Evolutionary conservation across 2,329 filamentous ascomycete species (phyloP).

Genomic region (Dryadomyces quercus-mongolicae): DNA sequence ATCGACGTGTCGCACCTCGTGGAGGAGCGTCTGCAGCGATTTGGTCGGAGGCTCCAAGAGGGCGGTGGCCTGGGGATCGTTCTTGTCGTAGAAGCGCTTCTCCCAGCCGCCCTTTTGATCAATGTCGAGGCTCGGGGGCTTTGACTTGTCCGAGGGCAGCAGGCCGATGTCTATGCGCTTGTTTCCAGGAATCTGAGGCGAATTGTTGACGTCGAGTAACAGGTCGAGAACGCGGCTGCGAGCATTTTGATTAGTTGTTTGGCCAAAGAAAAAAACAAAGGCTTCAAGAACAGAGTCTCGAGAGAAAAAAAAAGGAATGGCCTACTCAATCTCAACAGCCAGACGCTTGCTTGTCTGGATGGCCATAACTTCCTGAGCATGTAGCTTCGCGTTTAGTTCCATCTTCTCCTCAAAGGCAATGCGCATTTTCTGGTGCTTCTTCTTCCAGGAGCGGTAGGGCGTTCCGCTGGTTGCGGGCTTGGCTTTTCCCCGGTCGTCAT

Average conservation of each 20-base stretch:
- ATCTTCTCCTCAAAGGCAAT: conserved; percentile 66
- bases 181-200: conserved; percentile 60
- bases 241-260: neutral
- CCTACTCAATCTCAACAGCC: conserved; percentile 86
- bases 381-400: conserved; percentile 70
- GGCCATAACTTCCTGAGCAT: conserved; percentile 70
- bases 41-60: conserved; percentile 42
- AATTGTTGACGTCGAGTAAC: conserved; percentile 80
- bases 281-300: neutral
- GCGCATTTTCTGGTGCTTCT: conserved; percentile 93
- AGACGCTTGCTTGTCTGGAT: conserved; percentile 71
- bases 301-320: conserved; percentile 8
- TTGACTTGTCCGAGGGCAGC: conserved; percentile 25
- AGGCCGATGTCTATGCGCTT: conserved; percentile 62
- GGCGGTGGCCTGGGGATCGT: conserved; percentile 72
- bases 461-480: conserved; percentile 21
- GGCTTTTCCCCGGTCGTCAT: conserved; percentile 21
- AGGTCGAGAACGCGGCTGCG: conserved; percentile 75
- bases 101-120: conserved; percentile 49
- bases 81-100: conserved; percentile 62
- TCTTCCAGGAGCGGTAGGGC: conserved; percentile 62
- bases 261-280: conserved; percentile 8
- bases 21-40: conserved; percentile 36
- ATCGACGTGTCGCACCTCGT: conserved; percentile 37
- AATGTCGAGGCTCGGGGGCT: conserved; percentile 61